A percentile compares a stretch with the other conserved stretches of the same genome.
Conservation (phyloP, 768 basidiomycete genomes). For the Trametes cingulata region DNA sequence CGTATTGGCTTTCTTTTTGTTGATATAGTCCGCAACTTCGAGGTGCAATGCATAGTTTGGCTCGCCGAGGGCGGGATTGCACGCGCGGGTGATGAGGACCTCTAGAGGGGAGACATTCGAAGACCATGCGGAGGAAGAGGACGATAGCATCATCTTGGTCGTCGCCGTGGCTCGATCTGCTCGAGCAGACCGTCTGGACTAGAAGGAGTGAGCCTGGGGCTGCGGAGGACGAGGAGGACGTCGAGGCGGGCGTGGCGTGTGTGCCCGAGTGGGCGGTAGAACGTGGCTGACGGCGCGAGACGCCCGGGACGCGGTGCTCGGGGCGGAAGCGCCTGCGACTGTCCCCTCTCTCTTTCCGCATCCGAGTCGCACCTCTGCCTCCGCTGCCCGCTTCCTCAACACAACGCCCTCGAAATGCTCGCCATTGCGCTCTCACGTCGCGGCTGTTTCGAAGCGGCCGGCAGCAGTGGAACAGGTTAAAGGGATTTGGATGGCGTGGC, state of each 20-base stretch:
- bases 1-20: conserved; percentile 96
- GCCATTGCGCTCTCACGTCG: not conserved
- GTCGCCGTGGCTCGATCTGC: not conserved
- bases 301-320: not conserved
- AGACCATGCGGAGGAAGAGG: conserved; percentile 12
- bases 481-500: too few relatives aligned
- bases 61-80: conserved; percentile 82
- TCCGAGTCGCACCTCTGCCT: too few relatives aligned
- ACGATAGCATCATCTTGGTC: not conserved
- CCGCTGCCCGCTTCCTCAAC: not conserved
- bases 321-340: not conserved
- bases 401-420: not conserved
- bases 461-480: too few relatives aligned
- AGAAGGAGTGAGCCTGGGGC: not conserved
- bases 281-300: not conserved
- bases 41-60: conserved; percentile 92
- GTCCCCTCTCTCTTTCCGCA: not conserved
- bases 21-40: conserved; percentile 92
- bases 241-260: not conserved
- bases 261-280: not conserved
- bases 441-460: too few relatives aligned
- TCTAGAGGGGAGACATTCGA: conserved; percentile 33
- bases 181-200: not conserved
- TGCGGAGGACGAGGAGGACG: conserved; percentile 4
- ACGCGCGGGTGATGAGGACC: conserved; percentile 75